Evolutionary conservation across 768 basidiomycete species (phyloP).

Genomic region (Suillus subluteus): DNA sequence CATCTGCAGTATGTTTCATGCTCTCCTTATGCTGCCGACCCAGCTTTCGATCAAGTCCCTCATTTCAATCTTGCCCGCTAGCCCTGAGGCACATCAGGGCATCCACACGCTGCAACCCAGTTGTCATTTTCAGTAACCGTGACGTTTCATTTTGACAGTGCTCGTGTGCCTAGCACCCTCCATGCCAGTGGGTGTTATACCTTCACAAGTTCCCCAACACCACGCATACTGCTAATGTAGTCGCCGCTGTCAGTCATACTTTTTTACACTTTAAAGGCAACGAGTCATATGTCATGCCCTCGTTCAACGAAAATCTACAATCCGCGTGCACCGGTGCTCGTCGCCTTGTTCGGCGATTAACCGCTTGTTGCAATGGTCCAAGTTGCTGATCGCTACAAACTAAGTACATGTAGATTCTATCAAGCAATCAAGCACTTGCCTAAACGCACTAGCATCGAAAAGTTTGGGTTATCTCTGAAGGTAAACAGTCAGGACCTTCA

Average conservation of each 20-base stretch:
- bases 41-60: slow-evolving; percentile 4
- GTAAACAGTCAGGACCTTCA: background rate
- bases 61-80: slow-evolving; percentile 6
- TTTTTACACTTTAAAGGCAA: slow-evolving; percentile 1
- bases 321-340: background rate
- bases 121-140: slow-evolving; percentile 10
- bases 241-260: background rate
- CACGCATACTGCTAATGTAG: slow-evolving; percentile 1
- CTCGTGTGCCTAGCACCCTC: slow-evolving; percentile 16
- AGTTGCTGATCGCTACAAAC: background rate
- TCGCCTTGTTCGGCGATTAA: background rate
- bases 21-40: slow-evolving; percentile 5
- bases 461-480: background rate
- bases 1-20: slow-evolving; percentile 18
- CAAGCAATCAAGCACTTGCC: background rate
- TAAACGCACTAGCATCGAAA: background rate
- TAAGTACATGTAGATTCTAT: background rate
- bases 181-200: background rate
- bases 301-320: background rate
- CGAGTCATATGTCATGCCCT: background rate
- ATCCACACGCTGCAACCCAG: slow-evolving; percentile 17
- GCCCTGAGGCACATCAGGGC: slow-evolving; percentile 17
- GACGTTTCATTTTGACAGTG: slow-evolving; percentile 15
- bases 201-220: slow-evolving; percentile 6
- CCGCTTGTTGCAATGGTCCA: background rate